These are phyloP conservation scores for Colletotrichum plurivorum DNA, from an alignment of 2,329 filamentous ascomycete species.

Conservation along the genomic window DNA sequence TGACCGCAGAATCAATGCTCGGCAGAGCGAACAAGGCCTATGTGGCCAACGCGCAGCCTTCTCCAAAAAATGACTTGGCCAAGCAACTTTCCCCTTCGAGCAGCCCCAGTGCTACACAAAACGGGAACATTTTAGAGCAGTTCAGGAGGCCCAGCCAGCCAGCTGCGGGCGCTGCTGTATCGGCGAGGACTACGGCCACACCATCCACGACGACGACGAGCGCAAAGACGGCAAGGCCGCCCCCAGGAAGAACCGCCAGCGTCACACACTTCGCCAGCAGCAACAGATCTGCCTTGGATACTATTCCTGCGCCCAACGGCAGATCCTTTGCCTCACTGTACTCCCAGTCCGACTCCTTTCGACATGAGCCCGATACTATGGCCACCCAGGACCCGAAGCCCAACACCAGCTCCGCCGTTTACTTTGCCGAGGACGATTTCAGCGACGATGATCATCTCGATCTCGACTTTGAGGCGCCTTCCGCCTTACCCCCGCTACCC, in stretches of 20 bases:
- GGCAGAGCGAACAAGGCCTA: slow-evolving; percentile 54
- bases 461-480: slow-evolving; percentile 74
- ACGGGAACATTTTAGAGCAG: slow-evolving; percentile 65
- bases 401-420: slow-evolving; percentile 58
- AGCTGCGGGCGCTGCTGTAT: slow-evolving; percentile 52
- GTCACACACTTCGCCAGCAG: slow-evolving; percentile 43
- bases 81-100: slow-evolving; percentile 72
- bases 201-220: slow-evolving; percentile 19
- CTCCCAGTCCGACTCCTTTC: slow-evolving; percentile 64
- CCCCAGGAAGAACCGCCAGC: slow-evolving; percentile 32
- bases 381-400: slow-evolving; percentile 34
- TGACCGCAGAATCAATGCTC: slow-evolving; percentile 51
- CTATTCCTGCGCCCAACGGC: slow-evolving; percentile 12
- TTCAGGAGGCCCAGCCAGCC: slow-evolving; percentile 58
- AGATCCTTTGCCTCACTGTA: slow-evolving; percentile 57
- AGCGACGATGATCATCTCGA: slow-evolving; percentile 86
- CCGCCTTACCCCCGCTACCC: slow-evolving; percentile 57
- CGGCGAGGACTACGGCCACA: slow-evolving; percentile 53
- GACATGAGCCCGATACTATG: slow-evolving; percentile 50
- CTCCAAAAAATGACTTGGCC: slow-evolving; percentile 53
- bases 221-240: slow-evolving; percentile 26
- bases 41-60: slow-evolving; percentile 54
- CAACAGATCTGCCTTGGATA: slow-evolving; percentile 28
- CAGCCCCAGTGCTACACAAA: slow-evolving; percentile 60
- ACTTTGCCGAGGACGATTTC: slow-evolving; percentile 86